Base-by-base conservation (phyloP, 2,329 filamentous ascomycete species). In the Fusarium pseudocircinatum region DNA sequence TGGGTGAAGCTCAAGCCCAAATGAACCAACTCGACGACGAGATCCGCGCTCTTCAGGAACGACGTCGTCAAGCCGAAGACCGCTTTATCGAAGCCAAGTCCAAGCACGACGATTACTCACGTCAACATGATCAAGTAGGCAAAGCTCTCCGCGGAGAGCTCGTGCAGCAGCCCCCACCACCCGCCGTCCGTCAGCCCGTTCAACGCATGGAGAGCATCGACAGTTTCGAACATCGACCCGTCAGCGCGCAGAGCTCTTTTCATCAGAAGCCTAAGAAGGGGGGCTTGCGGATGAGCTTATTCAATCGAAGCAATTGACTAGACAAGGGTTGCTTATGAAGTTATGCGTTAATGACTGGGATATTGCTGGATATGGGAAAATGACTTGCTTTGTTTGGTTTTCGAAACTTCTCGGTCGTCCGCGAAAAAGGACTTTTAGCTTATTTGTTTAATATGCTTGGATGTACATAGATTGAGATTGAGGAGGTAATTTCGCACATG, bases 61-160 rank as follows among this genome's bases (percentile, higher is more conserved):
- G 82, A 42, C 81, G 84, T 9, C 80, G 81, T 34, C 79, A 81
- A 44, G 81, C 83, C 10, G 84, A 85, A 77, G 79, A 79, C 11
- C 82, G 83, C 26, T 85, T 81, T 78, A 66, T 82, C 39, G 83
- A 85, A 30, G 83, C 83, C 60, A 84, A 85, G 75, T 52, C 73
- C 67, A 84, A 85, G 78, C 83, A 85, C 60, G 84, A 85, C 65
- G 83, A 85, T 62, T 85, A 85, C 66, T 77, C 78, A 50, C 79
- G 83, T 10, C 84, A 85, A 76, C 81, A 85, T 63, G 68, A 73
- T 18, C 82, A 85, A 42, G 84, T 85, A 53, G 82, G 83, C 73
- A 77, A 81, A 47, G 84, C 84, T 1, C 78, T 85, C 73, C 77
- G 83, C 1, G 84, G 84, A 1, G 83, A 85, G n/a, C 71, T 81